These are phyloP conservation scores for Penicillium taxi DNA, from an alignment of 495 filamentous ascomycete species.

Conservation along the genomic window DNA sequence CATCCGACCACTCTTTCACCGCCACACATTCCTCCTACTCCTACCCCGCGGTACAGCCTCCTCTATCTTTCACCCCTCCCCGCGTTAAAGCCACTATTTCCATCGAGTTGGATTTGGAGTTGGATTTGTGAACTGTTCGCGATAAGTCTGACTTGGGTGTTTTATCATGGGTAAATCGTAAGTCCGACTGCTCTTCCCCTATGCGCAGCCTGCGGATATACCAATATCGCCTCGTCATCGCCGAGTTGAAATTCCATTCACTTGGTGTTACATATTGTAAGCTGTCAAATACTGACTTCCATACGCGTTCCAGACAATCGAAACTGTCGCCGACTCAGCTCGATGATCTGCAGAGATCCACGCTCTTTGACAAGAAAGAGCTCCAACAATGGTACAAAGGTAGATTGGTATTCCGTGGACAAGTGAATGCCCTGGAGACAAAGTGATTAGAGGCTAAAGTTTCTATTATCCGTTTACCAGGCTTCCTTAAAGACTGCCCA, in stretches of 20 bases:
- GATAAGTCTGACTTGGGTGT: conserved; percentile 4
- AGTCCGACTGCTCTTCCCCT: conserved; percentile 16
- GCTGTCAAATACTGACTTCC: too few relatives aligned
- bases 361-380: conserved; percentile 99
- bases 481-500: conserved; percentile 96
- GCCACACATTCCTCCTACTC: conserved; percentile 20
- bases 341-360: conserved; percentile 87
- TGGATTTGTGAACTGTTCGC: conserved; percentile 4
- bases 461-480: too few relatives aligned
- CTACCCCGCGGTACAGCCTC: conserved; percentile 26
- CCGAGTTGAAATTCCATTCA: too few relatives aligned
- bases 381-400: conserved; percentile 99
- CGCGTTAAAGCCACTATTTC: conserved; percentile 1
- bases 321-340: conserved; percentile 95
- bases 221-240: too few relatives aligned
- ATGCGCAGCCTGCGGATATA: too few relatives aligned
- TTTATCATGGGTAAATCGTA: conserved; percentile 42
- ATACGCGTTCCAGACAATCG: conserved; percentile 55
- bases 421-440: too few relatives aligned
- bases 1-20: neutral
- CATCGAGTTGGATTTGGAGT: conserved; percentile 6
- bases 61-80: conserved; percentile 2
- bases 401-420: conserved; percentile 27
- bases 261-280: too few relatives aligned
- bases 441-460: too few relatives aligned